Evolutionary conservation across 2,329 filamentous ascomycete genomes (phyloP), one percentile per base, ranked within the genome.

Genomic region (Ascosphaera aggregata): DNA sequence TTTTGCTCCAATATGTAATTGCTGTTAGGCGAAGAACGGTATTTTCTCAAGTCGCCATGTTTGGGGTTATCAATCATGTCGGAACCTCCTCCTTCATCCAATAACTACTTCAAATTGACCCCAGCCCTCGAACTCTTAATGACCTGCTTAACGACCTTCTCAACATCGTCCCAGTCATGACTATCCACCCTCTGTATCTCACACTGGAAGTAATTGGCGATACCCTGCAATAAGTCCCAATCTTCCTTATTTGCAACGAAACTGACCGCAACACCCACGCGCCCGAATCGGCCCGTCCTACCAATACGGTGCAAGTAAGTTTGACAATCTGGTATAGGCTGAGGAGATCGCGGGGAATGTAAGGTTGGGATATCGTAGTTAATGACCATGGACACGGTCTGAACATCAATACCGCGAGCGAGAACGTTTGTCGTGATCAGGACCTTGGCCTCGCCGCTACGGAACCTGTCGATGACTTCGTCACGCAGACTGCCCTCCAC

Each of bases 191-290:
- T 75, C 36, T 81, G 73, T 43, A 94, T 71, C 47, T 84, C 72
- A 35, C 89, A 84, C 41, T 70, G 67, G 57, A 91, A 94, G 55
- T 79, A 76, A 11, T 67, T 60, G 42, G 80, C 76, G 51, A 95
- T 98, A n/a, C 70, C 61, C 47, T 73, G 72, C 37, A 98, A n/a
- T n/a, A n/a, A n/a, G n/a, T n/a, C 65, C 98, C 89, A 54, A 98
- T 98, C 66, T 98, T 89, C 62, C 89, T 76, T 81, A 98, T 91
- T 82, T 45, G 86, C 95, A 61, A 98, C 89, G 62, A 98, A 98
- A 81, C 98, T 98, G 74, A 98, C 98, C 56, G 89, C 89, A 62
- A 98, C 89, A 78, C 89, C 89, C 78, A 98, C 98, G 64, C 89
- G 84, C 64, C 89, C 89, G 69, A 98, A 98, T 71, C 89, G 85